Evolutionary conservation across 129 eudicot genomes (phyloP).

Genomic region (Flaveria linearis): DNA sequence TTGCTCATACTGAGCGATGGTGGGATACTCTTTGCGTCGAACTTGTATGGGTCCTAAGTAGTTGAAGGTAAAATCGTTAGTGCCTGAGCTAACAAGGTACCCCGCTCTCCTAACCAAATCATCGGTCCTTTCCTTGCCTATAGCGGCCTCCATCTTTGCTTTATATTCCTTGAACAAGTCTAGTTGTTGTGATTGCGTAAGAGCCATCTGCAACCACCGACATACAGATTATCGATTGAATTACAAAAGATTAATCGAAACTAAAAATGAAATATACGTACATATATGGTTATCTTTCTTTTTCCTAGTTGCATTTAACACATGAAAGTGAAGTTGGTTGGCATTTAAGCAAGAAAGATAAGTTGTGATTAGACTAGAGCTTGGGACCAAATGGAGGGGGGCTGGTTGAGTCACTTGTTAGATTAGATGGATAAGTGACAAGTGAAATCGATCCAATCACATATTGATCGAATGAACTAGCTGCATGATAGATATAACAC

Average conservation of each 20-base stretch:
- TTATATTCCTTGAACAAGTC: constrained; percentile 41
- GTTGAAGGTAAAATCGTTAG: constrained; percentile 44
- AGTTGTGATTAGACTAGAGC: not conserved
- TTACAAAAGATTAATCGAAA: no score
- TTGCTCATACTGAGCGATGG: constrained; percentile 25
- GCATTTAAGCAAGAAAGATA: not conserved
- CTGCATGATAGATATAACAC: not conserved
- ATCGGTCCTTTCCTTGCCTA: constrained; percentile 41
- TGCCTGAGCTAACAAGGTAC: constrained; percentile 41
- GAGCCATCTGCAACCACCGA: constrained; percentile 20
- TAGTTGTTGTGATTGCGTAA: constrained; percentile 39
- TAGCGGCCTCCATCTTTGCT: constrained; percentile 27
- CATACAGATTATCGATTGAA: no score
- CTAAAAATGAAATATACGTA: no score
- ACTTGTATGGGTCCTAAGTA: constrained; percentile 32
- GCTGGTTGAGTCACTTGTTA: not conserved
- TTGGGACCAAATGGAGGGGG: not conserved
- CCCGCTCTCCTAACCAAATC: constrained; percentile 39
- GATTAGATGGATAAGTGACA: not conserved
- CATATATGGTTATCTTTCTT: not conserved
- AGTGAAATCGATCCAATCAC: not conserved
- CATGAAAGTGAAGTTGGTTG: not conserved
- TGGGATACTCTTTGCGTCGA: constrained; percentile 33
- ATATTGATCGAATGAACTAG: not conserved
- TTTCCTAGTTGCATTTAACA: not conserved